phyloP scores from a whole-genome alignment of 1,284 basidiomycete species.

The Wallemia hederae region DNA sequence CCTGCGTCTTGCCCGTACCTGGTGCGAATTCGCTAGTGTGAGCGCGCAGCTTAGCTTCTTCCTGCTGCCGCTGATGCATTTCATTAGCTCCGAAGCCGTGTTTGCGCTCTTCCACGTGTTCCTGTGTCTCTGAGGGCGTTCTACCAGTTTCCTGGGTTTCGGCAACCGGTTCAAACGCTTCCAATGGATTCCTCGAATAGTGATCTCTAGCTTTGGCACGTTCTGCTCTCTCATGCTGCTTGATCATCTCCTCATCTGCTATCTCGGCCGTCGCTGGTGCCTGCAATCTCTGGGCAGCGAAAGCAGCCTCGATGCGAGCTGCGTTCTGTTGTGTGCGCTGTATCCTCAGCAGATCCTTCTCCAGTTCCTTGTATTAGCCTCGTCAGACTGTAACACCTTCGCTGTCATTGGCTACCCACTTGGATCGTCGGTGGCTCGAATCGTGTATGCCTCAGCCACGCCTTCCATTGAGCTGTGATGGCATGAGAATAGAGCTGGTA shows the following conservation, averaged over 20 bases:
- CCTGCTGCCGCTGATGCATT: not conserved
- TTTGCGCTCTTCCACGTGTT: not conserved
- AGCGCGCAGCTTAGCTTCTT: not conserved
- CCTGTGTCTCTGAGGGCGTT: not conserved
- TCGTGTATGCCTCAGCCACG: not conserved
- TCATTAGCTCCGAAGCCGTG: not conserved
- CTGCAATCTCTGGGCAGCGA: not conserved
- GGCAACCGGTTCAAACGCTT: not conserved
- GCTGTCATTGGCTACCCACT: not conserved
- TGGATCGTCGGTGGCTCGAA: not conserved
- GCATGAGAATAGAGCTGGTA: not conserved
- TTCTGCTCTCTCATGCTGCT: not conserved
- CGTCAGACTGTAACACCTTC: not conserved
- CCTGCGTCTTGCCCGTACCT: not conserved
- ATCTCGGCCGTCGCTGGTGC: not conserved
- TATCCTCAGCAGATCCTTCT: not conserved
- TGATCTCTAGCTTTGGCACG: not conserved
- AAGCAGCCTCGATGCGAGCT: not conserved
- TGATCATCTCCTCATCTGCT: not conserved
- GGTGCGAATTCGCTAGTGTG: not conserved
- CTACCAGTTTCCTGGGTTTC: not conserved
- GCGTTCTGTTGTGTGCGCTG: not conserved
- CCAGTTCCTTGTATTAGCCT: not conserved
- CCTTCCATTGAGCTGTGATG: not conserved
- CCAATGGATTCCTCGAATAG: not conserved